Evolutionary conservation across 2,329 filamentous ascomycete genomes (phyloP), one percentile per base, ranked within the genome.

Genomic region (Botryotinia convoluta): DNA sequence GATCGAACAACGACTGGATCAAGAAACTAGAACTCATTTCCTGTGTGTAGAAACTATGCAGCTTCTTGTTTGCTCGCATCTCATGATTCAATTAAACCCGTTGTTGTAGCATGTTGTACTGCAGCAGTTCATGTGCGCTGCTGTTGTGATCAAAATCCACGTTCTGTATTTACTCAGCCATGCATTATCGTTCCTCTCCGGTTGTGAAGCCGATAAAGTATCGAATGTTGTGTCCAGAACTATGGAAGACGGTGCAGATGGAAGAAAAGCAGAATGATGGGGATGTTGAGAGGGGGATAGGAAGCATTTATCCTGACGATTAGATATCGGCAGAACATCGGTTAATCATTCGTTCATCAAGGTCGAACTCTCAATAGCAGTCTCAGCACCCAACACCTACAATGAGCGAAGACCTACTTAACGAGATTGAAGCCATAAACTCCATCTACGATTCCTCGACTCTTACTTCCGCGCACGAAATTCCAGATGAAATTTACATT

Each of bases 351-450:
- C 14, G 18, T n/a, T n/a, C 16, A 18, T 20, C 20, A 39, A 51
- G 22, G 32, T 51, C 44, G 12, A 37, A 32, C 12, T 14, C 39
- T 57, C 51, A 18, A 2, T 57, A 57, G n/a, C 22, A 57, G 14
- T 54, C 69, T 51, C 39, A 20, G 18, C 20, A 60, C 14, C 45
- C 20, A 63, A 18, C 37, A 22, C 65, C 37, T 37, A 57, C 37
- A 37, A 82, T 81, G 80, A 79, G 75, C 72, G 80, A 81, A 74
- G 79, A 81, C 51, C 86, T 95, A 39, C 81, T 83, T 67, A 93
- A 96, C 82, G 93, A 96, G 81, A 84, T 95, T 44, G 91, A 91
- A 79, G 93, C 92, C 75, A 91, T 96, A 79, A 96, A 95, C 82
- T 93, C 93, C 72, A 96, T 96, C 76, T 96, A 95, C 83, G 91